Evolutionary conservation across 768 basidiomycete genomes (phyloP), one percentile per base, ranked within the genome.

Genomic region (Mycena vitilis): DNA sequence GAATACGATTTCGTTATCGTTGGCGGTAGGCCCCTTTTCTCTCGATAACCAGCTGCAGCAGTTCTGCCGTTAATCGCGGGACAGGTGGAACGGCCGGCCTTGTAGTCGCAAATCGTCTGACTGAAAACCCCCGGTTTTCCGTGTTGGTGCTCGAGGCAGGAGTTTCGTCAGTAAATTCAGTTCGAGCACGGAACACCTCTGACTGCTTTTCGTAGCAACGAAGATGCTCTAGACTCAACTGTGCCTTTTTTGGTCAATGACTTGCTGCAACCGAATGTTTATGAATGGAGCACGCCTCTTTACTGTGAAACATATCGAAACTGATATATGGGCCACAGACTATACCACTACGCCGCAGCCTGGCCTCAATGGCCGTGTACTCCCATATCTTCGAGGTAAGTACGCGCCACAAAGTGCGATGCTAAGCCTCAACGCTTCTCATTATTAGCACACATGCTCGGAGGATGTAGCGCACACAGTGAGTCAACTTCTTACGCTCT

Each of bases 61-160:
- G 47, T 9, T 48, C 13, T 4, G 22, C n/a, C 2, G 22, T 22
- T 48, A 22, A 48, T 23, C 23, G 30, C 20, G 47, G 47, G 22
- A 48, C 12, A 16, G 57, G 57, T 36, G 57, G 57, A 59, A 59
- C 57, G 23, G 57, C 57, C 6, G 57, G 57, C 18, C 57, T 59
- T 0, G 57, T 59, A 0, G 44, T 59, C 9, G 57, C 57, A 10
- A 47, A 45, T n/a, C 57, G 57, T 7, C 8, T 59, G 18, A 59
- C 57, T 2, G 57, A 59, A 59, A 59, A 59, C n/a, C 18, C 57
- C 6, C 34, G 34, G 6, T 47, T 59, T n/a, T 59, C 57, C 4
- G 57, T 59, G n/a, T 30, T 59, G n/a, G 57, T 59, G 8, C 57
- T 59, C 30, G 57, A 59, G 44, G 57, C 57, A 3, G 57, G 57